Evolutionary conservation across 2,329 filamentous ascomycete species (phyloP), one percentile per base, ranked within the genome.

Genomic region (Epichloe typhina): DNA sequence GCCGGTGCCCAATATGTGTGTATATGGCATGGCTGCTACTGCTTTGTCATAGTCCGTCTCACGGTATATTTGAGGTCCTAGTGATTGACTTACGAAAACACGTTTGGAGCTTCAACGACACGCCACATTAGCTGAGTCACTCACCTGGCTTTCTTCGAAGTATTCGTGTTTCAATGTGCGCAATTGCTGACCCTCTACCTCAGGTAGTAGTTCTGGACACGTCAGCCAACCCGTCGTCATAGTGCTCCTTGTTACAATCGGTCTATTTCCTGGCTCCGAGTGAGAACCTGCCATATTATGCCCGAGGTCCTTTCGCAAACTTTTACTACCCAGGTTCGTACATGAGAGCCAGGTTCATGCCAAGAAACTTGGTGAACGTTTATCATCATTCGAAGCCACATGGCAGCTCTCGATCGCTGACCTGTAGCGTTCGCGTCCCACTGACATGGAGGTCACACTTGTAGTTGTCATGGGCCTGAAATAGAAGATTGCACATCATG

Each of bases 91-190:
- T 23, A 35, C 41, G 21, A 43, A 44, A 8, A 36, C 21, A 40
- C 23, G 26, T n/a, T 9, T 31, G 26, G 33, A 37, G 19, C 19
- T 33, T 36, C 11, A 51, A n/a, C 21, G 12, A 21, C 31, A 13
- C 23, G 12, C 33, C 31, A 13, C 23, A 33, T 33, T 41, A 46
- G 50, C 43, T 52, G 36, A 44, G 52, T 46, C 40, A 55, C 53
- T 36, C 31, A 36, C 40, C 40, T 49, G 40, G 19, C n/a, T 42
- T 41, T 40, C 38, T 49, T 36, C 12, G 47, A 11, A 40, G 13
- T 42, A 9, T 42, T 21, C 8, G 15, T 35, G 13, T 46, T 35
- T 46, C 2, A 12, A 46, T 41, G 17, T 23, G 31, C 23, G 23
- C 37, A 43, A 33, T 15, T 46, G 31, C 42, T 49, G 39, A 49